These are phyloP conservation scores for Cetradonia linearis DNA, from an alignment of 495 filamentous ascomycete species.

Conservation along the genomic window DNA sequence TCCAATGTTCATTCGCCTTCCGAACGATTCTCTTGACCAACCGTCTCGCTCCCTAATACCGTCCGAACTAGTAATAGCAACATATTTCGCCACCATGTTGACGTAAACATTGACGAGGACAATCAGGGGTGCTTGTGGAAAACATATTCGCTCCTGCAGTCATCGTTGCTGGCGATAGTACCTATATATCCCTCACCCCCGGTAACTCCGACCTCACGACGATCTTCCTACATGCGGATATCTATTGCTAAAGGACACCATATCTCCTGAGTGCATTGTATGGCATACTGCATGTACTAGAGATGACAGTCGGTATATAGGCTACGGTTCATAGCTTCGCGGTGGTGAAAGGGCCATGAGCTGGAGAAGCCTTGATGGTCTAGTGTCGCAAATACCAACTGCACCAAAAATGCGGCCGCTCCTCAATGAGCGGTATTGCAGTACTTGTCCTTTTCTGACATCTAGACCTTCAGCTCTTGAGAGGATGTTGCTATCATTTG, in stretches of 20 bases:
- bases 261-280: neutral
- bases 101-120: neutral
- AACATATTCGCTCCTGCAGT: neutral
- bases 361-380: neutral
- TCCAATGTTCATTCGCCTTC: neutral
- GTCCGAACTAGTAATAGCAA: neutral
- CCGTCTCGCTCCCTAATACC: neutral
- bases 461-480: too few relatives aligned
- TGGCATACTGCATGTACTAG: neutral
- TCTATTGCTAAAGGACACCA: neutral
- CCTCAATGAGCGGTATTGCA: too few relatives aligned
- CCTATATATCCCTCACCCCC: neutral
- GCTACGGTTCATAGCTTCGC: neutral
- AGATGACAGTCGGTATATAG: neutral
- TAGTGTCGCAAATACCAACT: too few relatives aligned
- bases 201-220: neutral
- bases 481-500: too few relatives aligned
- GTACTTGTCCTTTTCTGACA: too few relatives aligned
- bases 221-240: neutral
- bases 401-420: too few relatives aligned
- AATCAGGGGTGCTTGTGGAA: neutral
- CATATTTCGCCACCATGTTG: neutral
- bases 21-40: neutral
- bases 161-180: neutral
- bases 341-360: neutral